These are phyloP conservation scores for Sesbania bispinosa DNA, from an alignment of 306 rosid genomes.

Conservation along the genomic window DNA sequence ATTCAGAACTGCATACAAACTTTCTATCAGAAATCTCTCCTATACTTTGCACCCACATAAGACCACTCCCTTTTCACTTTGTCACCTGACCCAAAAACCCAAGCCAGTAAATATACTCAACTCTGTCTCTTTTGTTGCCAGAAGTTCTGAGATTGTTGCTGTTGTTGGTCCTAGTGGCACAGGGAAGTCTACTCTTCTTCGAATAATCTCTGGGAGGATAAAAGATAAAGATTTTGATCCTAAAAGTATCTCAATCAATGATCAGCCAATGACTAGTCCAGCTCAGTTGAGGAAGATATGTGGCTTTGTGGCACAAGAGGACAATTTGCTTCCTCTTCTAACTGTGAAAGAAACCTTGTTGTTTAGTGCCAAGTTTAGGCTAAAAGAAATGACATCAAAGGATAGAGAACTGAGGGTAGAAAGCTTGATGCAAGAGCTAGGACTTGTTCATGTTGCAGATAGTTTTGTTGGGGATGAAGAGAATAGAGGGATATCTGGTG, in stretches of 20 bases:
- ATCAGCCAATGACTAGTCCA: constrained; percentile 44
- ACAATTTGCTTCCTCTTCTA: constrained; percentile 74
- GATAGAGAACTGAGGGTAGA: constrained; percentile 62
- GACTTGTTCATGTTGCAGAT: constrained; percentile 66
- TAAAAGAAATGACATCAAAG: constrained; percentile 43
- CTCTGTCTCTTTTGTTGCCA: constrained; percentile 72
- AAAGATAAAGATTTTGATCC: constrained; percentile 48
- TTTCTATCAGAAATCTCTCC: constrained; percentile 56
- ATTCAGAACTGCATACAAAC: constrained; percentile 31
- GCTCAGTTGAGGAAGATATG: constrained; percentile 64
- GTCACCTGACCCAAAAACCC: constrained; percentile 38
- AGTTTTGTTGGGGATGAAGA: constrained; percentile 85
- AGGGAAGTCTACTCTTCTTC: constrained; percentile 78
- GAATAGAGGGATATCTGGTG: constrained; percentile 80
- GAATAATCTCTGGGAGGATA: constrained; percentile 60
- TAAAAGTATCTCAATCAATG: constrained; percentile 52
- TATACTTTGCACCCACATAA: constrained; percentile 45
- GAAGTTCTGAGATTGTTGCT: constrained; percentile 68
- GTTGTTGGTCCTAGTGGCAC: constrained; percentile 94
- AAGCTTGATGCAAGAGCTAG: constrained; percentile 70
- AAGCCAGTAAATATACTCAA: constrained; percentile 57
- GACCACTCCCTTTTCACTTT: constrained; percentile 32
- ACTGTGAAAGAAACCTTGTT: constrained; percentile 79
- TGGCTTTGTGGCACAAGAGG: constrained; percentile 87
- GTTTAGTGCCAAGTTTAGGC: constrained; percentile 75